Conservation (phyloP, 2,329 filamentous ascomycete species). For the Hansfordia pulvinata region DNA sequence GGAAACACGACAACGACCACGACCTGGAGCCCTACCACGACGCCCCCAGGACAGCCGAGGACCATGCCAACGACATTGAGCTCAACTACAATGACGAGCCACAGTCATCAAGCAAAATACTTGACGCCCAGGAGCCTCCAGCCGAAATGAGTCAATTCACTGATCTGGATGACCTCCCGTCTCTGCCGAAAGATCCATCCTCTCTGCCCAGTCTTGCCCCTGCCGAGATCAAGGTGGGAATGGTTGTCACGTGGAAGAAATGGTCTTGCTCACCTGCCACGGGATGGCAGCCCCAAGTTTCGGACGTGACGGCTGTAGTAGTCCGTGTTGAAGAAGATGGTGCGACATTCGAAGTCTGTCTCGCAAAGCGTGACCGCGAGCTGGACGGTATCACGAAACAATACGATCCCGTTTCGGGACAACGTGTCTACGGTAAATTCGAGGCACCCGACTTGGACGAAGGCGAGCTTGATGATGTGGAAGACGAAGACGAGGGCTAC, state of each 20-base stretch:
- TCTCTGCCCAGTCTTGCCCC: constrained; percentile 35
- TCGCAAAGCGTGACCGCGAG: constrained; percentile 57
- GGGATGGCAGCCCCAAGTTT: constrained; percentile 52
- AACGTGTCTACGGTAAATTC: constrained; percentile 64
- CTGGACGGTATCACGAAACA: constrained; percentile 39
- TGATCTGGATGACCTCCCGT: constrained; percentile 45
- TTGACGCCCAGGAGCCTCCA: too few relatives aligned
- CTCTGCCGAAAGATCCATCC: constrained; percentile 42
- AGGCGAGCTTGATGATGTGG: constrained; percentile 37
- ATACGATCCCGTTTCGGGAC: constrained; percentile 54
- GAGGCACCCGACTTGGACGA: constrained; percentile 55
- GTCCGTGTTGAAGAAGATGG: constrained; percentile 38
- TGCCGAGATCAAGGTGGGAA: constrained; percentile 37
- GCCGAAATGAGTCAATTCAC: constrained; percentile 30
- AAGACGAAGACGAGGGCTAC: constrained; percentile 42
- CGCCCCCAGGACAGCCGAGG: too few relatives aligned
- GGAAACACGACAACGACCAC: constrained; percentile 29
- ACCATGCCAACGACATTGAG: constrained; percentile 16
- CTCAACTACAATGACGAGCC: constrained; percentile 30
- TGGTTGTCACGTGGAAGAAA: constrained; percentile 58
- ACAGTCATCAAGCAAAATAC: too few relatives aligned
- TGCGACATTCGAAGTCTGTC: constrained; percentile 38
- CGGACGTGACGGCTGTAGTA: constrained; percentile 52
- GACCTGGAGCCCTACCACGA: constrained; percentile 24
- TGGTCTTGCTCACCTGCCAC: constrained; percentile 46